A percentile compares a stretch with the other conserved stretches of the same genome.
These are phyloP conservation scores for Rhodamnia rubescens DNA, from an alignment of 345 rosid genomes.

Conservation along the genomic window DNA sequence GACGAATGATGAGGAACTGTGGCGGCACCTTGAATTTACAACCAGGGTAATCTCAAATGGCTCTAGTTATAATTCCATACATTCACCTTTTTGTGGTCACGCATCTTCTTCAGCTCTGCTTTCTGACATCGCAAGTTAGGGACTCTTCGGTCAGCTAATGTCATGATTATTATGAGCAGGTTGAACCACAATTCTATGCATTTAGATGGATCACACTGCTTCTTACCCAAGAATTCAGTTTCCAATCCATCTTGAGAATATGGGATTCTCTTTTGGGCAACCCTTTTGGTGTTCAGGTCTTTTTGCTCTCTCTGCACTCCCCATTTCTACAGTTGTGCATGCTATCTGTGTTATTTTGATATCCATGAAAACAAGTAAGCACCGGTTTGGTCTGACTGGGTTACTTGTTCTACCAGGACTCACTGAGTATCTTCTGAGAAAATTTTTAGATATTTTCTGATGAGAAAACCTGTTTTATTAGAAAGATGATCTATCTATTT, in stretches of 20 bases:
- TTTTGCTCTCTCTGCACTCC: not conserved
- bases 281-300: conserved; percentile 52
- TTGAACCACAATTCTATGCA: conserved; percentile 61
- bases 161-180: conserved; percentile 18
- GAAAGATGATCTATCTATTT: not conserved
- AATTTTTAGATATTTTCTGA: not conserved
- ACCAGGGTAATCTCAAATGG: conserved; percentile 23
- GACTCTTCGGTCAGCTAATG: not conserved
- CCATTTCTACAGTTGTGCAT: not conserved
- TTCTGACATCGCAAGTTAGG: not conserved
- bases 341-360: not conserved
- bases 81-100: not conserved
- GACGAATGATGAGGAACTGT: conserved; percentile 51
- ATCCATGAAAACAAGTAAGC: not conserved
- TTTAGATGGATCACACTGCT: conserved; percentile 66
- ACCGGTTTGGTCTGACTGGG: not conserved
- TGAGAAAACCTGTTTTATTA: not conserved
- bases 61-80: not conserved
- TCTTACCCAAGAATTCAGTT: conserved; percentile 63
- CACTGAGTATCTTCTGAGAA: not conserved
- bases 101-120: not conserved
- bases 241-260: conserved; percentile 50
- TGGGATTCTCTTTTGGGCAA: conserved; percentile 71
- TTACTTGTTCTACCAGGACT: not conserved
- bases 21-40: conserved; percentile 58